Conservation (phyloP, 2,329 filamentous ascomycete species). For the Periglandula ipomoeae region DNA sequence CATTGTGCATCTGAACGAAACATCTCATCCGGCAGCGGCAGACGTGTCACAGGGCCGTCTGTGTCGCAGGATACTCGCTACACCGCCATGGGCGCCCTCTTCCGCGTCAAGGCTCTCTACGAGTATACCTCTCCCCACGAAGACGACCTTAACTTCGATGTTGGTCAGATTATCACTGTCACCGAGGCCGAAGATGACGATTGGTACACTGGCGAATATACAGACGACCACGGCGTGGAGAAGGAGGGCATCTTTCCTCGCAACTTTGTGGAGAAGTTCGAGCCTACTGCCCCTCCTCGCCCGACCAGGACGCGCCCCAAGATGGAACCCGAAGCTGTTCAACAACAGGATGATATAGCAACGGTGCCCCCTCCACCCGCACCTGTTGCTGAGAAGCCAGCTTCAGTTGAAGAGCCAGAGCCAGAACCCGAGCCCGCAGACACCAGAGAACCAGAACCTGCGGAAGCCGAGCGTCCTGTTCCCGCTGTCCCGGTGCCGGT, state of each 20-base stretch:
- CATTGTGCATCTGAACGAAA: conserved; percentile 1
- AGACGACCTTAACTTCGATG: conserved; percentile 81
- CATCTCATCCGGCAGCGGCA: conserved; percentile 8
- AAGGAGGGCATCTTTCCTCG: conserved; percentile 84
- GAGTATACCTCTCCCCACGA: conserved; percentile 91
- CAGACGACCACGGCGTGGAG: conserved; percentile 63
- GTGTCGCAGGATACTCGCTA: conserved; percentile 5
- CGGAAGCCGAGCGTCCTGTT: conserved; percentile 26
- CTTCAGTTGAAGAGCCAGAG: conserved; percentile 13
- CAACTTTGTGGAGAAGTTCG: conserved; percentile 96
- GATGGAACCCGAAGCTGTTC: conserved; percentile 36
- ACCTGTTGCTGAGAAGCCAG: conserved; percentile 16
- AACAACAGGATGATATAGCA: conserved; percentile 24
- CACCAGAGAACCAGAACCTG: conserved; percentile 19
- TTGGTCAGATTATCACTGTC: conserved; percentile 87
- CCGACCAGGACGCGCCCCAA: conserved; percentile 66
- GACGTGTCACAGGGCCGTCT: conserved; percentile 8
- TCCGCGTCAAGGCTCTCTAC: conserved; percentile 93
- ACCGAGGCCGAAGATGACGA: conserved; percentile 87
- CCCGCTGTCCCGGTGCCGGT: conserved; percentile 19
- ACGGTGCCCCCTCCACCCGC: conserved; percentile 22
- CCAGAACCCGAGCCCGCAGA: conserved; percentile 27
- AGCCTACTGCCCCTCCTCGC: conserved; percentile 81
- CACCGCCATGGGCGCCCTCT: conserved; percentile 61
- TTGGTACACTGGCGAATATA: conserved; percentile 87